A percentile compares a stretch with the other conserved stretches of the same genome.
These are phyloP conservation scores for Eutrema japonicum DNA, from an alignment of 345 rosid genomes.

Conservation along the genomic window DNA sequence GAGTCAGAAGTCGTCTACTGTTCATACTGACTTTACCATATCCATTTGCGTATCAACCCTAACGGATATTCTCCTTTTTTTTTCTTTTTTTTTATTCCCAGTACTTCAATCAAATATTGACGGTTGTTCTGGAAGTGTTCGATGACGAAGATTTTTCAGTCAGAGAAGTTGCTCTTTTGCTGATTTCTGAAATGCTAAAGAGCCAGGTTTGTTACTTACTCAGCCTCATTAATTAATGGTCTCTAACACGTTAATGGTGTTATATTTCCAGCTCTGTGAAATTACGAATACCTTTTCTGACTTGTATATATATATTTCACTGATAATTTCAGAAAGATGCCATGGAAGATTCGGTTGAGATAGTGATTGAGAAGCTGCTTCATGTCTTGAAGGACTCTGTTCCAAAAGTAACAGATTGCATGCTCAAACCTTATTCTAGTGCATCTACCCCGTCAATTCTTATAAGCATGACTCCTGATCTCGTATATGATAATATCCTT, in stretches of 20 bases:
- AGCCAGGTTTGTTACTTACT: conserved; percentile 64
- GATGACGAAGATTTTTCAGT: conserved; percentile 74
- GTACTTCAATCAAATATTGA: conserved; percentile 97
- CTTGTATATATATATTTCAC: conserved; percentile 28
- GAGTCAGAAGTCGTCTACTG: neutral
- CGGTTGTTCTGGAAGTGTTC: conserved; percentile 90
- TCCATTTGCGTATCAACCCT: conserved; percentile 18
- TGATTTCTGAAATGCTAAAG: conserved; percentile 85
- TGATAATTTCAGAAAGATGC: conserved; percentile 67
- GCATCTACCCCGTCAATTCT: neutral
- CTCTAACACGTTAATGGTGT: neutral
- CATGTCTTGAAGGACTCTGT: conserved; percentile 74
- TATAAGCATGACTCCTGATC: conserved; percentile 2
- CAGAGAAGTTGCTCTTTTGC: conserved; percentile 74
- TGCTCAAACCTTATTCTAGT: conserved; percentile 13
- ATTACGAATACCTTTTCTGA: conserved; percentile 20
- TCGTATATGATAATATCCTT: conserved; percentile 27
- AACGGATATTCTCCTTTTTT: conserved; percentile 13
- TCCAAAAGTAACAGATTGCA: conserved; percentile 62
- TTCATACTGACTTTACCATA: conserved; percentile 27
- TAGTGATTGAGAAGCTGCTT: conserved; percentile 90
- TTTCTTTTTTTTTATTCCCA: conserved; percentile 46
- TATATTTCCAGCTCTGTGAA: conserved; percentile 9
- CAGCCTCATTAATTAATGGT: conserved; percentile 4
- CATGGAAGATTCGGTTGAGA: conserved; percentile 93